Evolutionary conservation across 352 stramenopile species (phyloP).

Genomic region (Nothophytophthora sp.): DNA sequence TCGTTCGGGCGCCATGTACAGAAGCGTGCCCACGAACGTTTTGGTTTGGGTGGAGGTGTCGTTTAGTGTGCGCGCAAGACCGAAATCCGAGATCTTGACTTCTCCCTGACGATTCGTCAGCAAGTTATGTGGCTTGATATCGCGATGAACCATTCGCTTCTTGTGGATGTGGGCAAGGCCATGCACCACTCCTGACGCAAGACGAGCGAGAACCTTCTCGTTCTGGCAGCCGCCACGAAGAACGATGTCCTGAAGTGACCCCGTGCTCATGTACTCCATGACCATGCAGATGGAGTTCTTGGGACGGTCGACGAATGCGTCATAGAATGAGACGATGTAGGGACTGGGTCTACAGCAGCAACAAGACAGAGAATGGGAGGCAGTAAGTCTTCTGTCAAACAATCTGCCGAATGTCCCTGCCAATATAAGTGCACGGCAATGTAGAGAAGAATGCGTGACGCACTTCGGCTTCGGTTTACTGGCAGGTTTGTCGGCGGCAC

Average conservation of each 20-base stretch:
- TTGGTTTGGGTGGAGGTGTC: conserved; percentile 78
- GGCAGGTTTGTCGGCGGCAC: conserved; percentile 11
- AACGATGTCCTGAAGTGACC: conserved; percentile 91
- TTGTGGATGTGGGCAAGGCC: conserved; percentile 88
- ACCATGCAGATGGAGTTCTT: conserved; percentile 91
- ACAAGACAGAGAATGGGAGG: conserved; percentile 5
- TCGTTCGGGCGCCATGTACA: conserved; percentile 95
- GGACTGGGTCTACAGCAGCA: conserved; percentile 59
- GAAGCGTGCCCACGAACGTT: conserved; percentile 93
- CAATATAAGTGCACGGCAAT: background rate
- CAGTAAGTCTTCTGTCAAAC: conserved; percentile 1
- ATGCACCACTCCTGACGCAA: conserved; percentile 73
- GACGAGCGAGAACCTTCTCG: conserved; percentile 76
- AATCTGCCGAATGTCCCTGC: no score
- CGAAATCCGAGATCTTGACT: conserved; percentile 91
- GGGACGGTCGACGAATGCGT: conserved; percentile 89
- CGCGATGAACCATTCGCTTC: conserved; percentile 89
- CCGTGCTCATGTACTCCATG: conserved; percentile 94
- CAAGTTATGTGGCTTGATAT: conserved; percentile 93
- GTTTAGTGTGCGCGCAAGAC: conserved; percentile 77
- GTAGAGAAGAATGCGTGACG: background rate
- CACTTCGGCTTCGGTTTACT: conserved; percentile 47
- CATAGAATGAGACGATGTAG: conserved; percentile 92
- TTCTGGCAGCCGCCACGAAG: conserved; percentile 77
- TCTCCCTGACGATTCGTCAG: conserved; percentile 86